phyloP scores from a whole-genome alignment of 805 yeast genomes.

The Yarrowia sp. region DNA sequence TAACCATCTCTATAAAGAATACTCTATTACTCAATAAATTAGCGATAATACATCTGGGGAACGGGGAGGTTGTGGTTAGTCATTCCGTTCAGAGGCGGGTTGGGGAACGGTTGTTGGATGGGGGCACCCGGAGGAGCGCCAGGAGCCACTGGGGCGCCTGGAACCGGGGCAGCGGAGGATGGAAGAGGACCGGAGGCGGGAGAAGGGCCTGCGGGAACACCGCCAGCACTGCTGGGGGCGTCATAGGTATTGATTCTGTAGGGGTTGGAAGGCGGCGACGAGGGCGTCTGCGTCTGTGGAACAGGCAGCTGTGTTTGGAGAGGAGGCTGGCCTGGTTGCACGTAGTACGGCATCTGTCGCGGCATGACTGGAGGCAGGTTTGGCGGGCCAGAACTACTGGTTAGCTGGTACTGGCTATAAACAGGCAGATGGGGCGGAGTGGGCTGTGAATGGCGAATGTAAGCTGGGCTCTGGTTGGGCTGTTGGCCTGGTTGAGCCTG shows the following conservation, averaged over 20 bases:
- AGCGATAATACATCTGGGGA: constrained; percentile 23
- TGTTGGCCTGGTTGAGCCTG: not conserved
- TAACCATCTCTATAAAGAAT: not conserved
- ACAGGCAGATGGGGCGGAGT: constrained; percentile 20
- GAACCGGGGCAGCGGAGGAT: not conserved
- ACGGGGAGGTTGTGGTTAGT: constrained; percentile 17
- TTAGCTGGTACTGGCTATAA: constrained; percentile 20
- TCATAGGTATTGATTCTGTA: constrained; percentile 17
- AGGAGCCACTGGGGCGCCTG: not conserved
- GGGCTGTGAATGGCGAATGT: constrained; percentile 5
- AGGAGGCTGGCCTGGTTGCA: constrained; percentile 8
- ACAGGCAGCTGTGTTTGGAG: not conserved
- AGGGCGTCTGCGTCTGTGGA: not conserved
- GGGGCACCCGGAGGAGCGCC: not conserved
- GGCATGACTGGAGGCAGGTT: constrained; percentile 24
- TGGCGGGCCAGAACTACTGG: not conserved
- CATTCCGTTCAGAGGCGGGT: constrained; percentile 3
- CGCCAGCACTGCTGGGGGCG: no score
- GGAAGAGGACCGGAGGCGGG: not conserved
- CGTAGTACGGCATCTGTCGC: constrained; percentile 14
- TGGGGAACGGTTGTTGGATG: constrained; percentile 3
- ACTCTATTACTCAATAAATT: constrained; percentile 8
- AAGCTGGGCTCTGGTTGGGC: not conserved
- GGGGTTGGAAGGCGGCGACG: not conserved
- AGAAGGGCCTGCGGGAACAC: not conserved